A percentile compares a stretch with the other conserved stretches of the same genome.
phyloP scores from a whole-genome alignment of 73 alveolate genomes.

The Symbiodinium pilosum region DNA sequence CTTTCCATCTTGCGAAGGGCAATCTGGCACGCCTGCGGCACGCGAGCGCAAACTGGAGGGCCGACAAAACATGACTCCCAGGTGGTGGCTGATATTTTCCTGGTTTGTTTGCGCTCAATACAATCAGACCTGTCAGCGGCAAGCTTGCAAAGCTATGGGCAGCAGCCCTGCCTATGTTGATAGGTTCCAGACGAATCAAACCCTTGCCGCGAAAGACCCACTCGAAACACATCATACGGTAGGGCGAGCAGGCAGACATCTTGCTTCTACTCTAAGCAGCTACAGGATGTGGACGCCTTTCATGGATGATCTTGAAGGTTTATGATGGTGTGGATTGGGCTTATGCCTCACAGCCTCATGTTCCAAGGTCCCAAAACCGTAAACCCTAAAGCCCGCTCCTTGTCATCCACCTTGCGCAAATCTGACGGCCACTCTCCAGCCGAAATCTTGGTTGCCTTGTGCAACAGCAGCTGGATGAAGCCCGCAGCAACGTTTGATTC shows the following conservation, averaged over 20 bases:
- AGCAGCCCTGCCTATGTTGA: not conserved
- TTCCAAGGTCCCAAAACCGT: too few relatives aligned
- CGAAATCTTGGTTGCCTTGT: conserved; percentile 33
- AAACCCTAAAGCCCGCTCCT: not conserved
- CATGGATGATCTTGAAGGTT: not conserved
- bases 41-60: too few relatives aligned
- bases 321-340: too few relatives aligned
- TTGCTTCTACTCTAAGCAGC: too few relatives aligned
- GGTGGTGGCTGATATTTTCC: too few relatives aligned
- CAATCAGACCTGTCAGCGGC: too few relatives aligned
- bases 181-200: not conserved
- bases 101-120: too few relatives aligned
- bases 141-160: too few relatives aligned
- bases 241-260: not conserved
- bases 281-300: not conserved
- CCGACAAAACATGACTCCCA: too few relatives aligned
- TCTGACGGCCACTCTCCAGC: conserved; percentile 43
- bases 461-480: too few relatives aligned
- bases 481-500: not conserved
- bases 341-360: not conserved
- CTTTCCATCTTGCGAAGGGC: conserved; percentile 50
- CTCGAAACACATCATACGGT: too few relatives aligned
- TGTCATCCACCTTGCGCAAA: conserved; percentile 69
- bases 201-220: too few relatives aligned
- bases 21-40: conserved; percentile 51